Evolutionary conservation across 2,329 filamentous ascomycete species (phyloP).

Genomic region (Grosmannia clavigera): DNA sequence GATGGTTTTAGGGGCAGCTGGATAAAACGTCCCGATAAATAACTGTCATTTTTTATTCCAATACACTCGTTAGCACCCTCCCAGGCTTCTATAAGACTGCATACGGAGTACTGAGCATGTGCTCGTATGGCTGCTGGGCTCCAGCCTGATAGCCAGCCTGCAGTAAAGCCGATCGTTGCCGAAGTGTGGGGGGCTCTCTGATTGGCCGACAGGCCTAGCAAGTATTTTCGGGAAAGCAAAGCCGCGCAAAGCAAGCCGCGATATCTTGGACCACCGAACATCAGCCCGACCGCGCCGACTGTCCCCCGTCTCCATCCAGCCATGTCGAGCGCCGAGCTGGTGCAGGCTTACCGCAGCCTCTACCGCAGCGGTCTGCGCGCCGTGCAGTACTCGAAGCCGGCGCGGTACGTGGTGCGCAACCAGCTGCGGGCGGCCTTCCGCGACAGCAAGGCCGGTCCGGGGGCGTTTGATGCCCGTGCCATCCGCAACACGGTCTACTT

Average conservation of each 20-base stretch:
- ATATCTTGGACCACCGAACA: neutral
- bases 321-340: conserved; percentile 30
- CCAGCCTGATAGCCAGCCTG: no score
- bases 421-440: conserved; percentile 49
- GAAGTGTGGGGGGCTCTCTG: neutral
- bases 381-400: conserved; percentile 58
- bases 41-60: neutral
- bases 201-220: neutral
- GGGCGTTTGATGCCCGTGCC: conserved; percentile 33
- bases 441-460: neutral
- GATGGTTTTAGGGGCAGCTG: neutral
- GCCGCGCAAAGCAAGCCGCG: neutral
- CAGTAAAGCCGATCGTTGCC: no score
- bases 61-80: neutral
- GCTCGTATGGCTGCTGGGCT: no score
- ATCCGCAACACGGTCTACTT: conserved; percentile 59
- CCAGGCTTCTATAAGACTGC: no score
- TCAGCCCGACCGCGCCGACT: neutral
- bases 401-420: conserved; percentile 49
- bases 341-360: conserved; percentile 57
- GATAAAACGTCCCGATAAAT: neutral
- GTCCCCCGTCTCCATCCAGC: neutral
- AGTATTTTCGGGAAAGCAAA: neutral
- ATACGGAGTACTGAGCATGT: no score
- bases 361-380: conserved; percentile 56